Base-by-base conservation (phyloP, 495 filamentous ascomycete genomes). In the Rusavskia elegans region DNA sequence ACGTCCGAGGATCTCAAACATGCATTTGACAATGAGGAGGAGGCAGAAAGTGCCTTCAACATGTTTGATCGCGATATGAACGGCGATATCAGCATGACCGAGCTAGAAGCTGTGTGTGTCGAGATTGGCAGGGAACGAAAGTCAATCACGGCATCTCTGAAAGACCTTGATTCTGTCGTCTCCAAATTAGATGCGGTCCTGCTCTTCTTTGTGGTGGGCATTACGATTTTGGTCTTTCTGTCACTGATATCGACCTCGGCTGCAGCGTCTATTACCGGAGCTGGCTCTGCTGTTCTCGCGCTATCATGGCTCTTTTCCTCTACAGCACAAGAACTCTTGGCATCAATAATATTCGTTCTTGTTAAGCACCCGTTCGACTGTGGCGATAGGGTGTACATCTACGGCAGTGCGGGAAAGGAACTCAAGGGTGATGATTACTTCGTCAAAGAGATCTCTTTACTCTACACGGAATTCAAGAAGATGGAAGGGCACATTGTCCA, bases 351-450 rank as follows among this genome's bases (percentile, higher is more conserved):
- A 56, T 97, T 97, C 60, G 89, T 97, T 54, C 95, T 97, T 59
- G 85, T 97, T 61, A 97, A 97, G 71, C 90, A 97, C 64, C 90
- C 90, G 5, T 97, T 96, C 58, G 92, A 97, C 64, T 92, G 96
- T 14, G 90, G 90, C 55, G 90, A 97, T 65, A 80, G 90, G 50
- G 87, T 97, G 2, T 85, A 85, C 19, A 76, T 97, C 30, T 95
- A 95, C 59, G 88, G 88, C 42, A 95, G 93, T 62, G 82, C 90
- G 0, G 92, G 90, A 53, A 73, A 80, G 25, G 60, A 73, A 16
- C 75, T 87, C 63, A 72, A 75, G 17, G 88, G 89, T 23, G 89
- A 96, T 61, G 89, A 95, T 59, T 96, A 95, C 68, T 94, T 95
- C 54, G 88, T 98, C 50, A 89, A 94, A 52, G 86, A 95, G 57